These are phyloP conservation scores for Trametes polyzona DNA, from an alignment of 1,284 basidiomycete species.

Conservation along the genomic window DNA sequence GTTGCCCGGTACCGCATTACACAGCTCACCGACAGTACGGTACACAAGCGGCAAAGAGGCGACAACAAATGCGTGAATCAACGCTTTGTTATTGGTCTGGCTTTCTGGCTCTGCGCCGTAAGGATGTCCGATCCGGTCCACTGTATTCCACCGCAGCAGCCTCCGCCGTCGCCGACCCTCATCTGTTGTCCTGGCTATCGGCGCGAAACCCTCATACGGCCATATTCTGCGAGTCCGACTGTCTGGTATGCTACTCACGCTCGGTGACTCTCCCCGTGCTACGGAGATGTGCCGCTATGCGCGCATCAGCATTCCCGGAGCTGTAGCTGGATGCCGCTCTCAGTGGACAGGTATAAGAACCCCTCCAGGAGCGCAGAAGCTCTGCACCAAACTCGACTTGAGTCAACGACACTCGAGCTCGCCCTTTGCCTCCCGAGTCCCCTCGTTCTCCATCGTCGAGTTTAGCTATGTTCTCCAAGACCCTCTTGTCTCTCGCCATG, in stretches of 20 bases:
- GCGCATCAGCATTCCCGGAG: neutral
- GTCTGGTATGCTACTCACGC: neutral
- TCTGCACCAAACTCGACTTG: neutral
- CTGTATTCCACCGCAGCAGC: neutral
- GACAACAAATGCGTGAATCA: neutral
- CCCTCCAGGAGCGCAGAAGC: neutral
- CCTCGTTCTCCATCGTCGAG: neutral
- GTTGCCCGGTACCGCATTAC: neutral
- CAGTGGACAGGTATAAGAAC: neutral
- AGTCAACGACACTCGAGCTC: neutral
- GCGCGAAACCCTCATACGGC: neutral
- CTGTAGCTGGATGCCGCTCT: neutral
- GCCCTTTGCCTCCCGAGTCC: neutral
- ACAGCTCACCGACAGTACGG: neutral
- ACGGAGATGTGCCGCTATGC: neutral
- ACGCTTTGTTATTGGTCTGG: neutral
- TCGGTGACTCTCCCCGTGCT: neutral
- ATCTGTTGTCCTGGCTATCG: neutral
- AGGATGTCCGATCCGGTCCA: neutral
- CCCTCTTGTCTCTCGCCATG: conserved; percentile 5
- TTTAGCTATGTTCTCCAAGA: conserved; percentile 10
- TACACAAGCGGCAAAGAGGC: neutral
- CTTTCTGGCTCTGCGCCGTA: neutral
- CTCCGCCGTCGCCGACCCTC: neutral
- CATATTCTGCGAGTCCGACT: neutral